Conservation (phyloP, 2,329 filamentous ascomycete species). For the Pseudogymnoascus destructans region DNA sequence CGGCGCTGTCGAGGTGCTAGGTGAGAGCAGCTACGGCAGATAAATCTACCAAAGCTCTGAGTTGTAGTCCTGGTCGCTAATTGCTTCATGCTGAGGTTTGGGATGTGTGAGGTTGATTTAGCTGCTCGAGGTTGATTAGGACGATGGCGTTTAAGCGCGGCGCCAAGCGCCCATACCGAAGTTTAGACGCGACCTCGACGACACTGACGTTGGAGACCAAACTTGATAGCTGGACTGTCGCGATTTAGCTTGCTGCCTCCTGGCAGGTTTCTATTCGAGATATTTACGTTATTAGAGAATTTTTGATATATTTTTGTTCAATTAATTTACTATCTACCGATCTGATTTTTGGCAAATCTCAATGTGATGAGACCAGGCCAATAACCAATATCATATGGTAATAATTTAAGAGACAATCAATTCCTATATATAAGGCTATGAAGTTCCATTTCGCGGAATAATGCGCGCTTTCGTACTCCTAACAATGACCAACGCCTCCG, state of each 20-base stretch:
- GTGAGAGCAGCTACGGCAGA: constrained; percentile 20
- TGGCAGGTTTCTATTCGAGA: background rate
- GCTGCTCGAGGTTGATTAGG: background rate
- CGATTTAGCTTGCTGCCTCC: background rate
- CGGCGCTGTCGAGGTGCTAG: constrained; percentile 18
- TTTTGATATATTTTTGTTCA: background rate
- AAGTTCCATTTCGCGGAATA: constrained; percentile 4
- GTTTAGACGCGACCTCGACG: background rate
- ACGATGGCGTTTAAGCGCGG: background rate
- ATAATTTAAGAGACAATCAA: constrained; percentile 3
- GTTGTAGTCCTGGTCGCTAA: constrained; percentile 3
- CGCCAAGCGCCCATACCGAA: background rate
- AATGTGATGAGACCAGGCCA: background rate
- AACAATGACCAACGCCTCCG: background rate
- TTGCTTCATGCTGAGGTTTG: constrained; percentile 1
- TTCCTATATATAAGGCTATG: constrained; percentile 1
- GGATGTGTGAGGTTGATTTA: background rate
- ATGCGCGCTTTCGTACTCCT: constrained; percentile 6
- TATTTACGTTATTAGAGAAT: background rate
- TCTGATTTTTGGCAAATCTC: background rate
- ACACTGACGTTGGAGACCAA: background rate
- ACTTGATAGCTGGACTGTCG: background rate
- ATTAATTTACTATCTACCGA: background rate
- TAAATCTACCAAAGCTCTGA: constrained; percentile 15
- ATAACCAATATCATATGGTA: background rate